Evolutionary conservation across 202 grass and related monocot genomes (phyloP).

Genomic region (Dendrocalamus latiflorus): DNA sequence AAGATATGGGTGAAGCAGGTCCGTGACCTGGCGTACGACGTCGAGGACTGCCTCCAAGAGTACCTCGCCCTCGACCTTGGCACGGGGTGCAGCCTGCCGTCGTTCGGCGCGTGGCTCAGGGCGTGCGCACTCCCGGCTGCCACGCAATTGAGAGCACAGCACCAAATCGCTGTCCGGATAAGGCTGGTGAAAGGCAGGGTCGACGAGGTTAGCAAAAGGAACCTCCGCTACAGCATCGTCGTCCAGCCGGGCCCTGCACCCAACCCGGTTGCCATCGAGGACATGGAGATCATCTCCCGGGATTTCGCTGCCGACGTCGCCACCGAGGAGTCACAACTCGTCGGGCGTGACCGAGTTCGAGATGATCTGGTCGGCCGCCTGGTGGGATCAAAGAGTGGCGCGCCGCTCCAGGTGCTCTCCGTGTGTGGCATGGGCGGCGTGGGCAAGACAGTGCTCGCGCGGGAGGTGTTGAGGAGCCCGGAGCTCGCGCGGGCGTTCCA

Average conservation of each 20-base stretch:
- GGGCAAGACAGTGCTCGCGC: constrained; percentile 23
- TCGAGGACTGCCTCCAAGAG: constrained; percentile 29
- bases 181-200: neutral
- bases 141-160: neutral
- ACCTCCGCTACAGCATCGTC: neutral
- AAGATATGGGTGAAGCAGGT: constrained; percentile 28
- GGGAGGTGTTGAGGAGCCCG: neutral
- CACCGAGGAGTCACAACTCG: neutral
- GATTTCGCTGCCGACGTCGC: neutral
- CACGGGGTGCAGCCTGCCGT: too few species aligned
- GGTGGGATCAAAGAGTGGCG: neutral
- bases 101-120: neutral
- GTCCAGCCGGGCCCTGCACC: neutral
- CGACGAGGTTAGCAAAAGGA: constrained; percentile 28
- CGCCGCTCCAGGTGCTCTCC: neutral
- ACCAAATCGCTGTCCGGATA: neutral
- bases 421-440: constrained; percentile 1
- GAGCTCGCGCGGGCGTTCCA: neutral
- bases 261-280: neutral
- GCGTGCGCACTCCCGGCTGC: neutral
- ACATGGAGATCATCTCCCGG: neutral
- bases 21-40: constrained; percentile 26
- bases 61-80: neutral
- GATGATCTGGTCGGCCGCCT: neutral
- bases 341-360: neutral